Base-by-base conservation (phyloP, 768 basidiomycete species). In the Trametes gibbosa region DNA sequence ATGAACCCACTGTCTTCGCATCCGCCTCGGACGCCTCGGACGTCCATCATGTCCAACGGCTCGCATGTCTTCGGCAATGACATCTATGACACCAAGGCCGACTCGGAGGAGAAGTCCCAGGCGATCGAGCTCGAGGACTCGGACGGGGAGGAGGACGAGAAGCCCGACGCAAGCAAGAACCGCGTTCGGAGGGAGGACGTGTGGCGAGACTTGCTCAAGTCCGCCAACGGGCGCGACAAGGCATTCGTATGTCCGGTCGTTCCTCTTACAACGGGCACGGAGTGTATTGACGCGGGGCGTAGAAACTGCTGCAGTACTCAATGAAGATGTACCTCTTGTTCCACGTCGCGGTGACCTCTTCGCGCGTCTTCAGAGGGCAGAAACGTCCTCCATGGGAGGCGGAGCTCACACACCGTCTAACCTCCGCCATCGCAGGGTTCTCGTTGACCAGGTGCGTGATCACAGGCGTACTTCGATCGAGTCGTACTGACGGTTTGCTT, bases 301-400 rank as follows among this genome's bases (percentile, higher is more conserved):
- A 93, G 91, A 94, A 94, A 92, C 67, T 92, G 55, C 84, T 94
- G 56, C 92, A 94, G 76, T 94, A 93, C 70, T 81, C 87, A 23
- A 82, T 94, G 61, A 83, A 84, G 47, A 74, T 92, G 50, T 90
- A 86, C 70, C 77, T 93, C 35, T 70, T 89, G 32, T 83, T 90
- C 70, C 91, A 94, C 68, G 73, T 74, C 51, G 77, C 82, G 3
- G 47, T 85, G 40, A 75, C 78, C 7, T 66, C 74, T 27, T 81
- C 73, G 55, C 70, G 77, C 35, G 64, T 86, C 3, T 70, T 87
- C 55, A 77, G 82, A 53, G 76, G 75, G 56, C 69, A 75, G 7
- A 72, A 72, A 53, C 79, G 76, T 55, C 75, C 76, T 13, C 70
- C 73, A 66, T 87, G 83, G 81, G 85, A 87, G 63, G 68, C 73